A percentile compares a stretch with the other conserved stretches of the same genome.
phyloP scores from a whole-genome alignment of 2,329 filamentous ascomycete genomes.

The Lecanoromycetidae sp. region DNA sequence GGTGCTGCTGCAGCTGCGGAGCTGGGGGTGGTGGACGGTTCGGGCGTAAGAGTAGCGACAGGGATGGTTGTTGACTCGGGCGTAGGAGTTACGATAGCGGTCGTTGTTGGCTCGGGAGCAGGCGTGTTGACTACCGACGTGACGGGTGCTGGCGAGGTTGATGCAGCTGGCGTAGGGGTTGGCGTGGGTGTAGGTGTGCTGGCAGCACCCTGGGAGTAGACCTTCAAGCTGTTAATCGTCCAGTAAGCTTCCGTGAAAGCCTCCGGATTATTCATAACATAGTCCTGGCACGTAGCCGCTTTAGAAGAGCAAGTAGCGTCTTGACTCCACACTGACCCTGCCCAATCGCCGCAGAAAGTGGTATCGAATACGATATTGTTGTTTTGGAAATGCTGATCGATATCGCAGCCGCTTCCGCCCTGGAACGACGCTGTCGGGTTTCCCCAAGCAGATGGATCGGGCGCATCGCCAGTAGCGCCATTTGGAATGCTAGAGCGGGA shows the following conservation, averaged over 20 bases:
- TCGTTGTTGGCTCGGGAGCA: too few relatives aligned
- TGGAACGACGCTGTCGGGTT: conserved; percentile 29
- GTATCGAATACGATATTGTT: conserved; percentile 68
- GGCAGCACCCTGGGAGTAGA: conserved; percentile 37
- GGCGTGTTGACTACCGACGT: too few relatives aligned
- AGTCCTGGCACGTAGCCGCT: conserved; percentile 51
- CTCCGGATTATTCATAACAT: conserved; percentile 56
- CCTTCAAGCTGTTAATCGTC: conserved; percentile 51
- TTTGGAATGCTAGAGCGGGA: conserved; percentile 31
- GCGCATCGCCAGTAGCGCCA: conserved; percentile 32
- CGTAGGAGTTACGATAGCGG: too few relatives aligned
- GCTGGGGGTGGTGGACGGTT: neutral
- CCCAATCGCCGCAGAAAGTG: conserved; percentile 63
- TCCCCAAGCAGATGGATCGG: conserved; percentile 36
- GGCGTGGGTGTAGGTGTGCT: neutral
- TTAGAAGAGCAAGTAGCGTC: conserved; percentile 41
- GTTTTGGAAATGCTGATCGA: conserved; percentile 35
- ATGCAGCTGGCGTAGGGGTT: neutral
- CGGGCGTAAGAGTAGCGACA: neutral
- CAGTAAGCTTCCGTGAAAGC: conserved; percentile 66
- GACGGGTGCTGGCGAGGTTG: too few relatives aligned
- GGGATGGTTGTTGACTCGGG: neutral
- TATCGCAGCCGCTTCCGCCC: conserved; percentile 24
- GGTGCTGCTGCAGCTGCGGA: neutral
- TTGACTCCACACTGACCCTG: conserved; percentile 46